Evolutionary conservation across 164 flowering plant species (phyloP).

Genomic region (Saururus chinensis): DNA sequence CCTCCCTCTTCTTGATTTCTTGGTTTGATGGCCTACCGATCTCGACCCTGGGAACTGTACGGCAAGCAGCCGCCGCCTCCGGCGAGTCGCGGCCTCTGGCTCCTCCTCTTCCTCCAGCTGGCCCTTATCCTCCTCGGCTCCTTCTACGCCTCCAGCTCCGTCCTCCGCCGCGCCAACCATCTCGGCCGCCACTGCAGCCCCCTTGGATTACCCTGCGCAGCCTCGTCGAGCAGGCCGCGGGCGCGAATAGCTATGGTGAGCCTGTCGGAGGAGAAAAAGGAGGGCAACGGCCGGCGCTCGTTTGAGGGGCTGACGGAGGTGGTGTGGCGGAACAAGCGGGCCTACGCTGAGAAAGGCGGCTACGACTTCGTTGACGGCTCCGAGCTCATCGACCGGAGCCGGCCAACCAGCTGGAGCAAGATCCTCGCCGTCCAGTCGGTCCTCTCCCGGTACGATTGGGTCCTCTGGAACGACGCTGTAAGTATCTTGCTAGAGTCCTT

Average conservation of each 20-base stretch:
- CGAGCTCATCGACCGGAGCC: constrained; percentile 5
- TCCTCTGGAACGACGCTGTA: constrained; percentile 18
- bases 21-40: constrained; percentile 1
- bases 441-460: constrained; percentile 11
- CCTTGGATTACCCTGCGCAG: neutral
- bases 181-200: constrained; percentile 11
- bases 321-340: constrained; percentile 8
- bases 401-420: constrained; percentile 18
- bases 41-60: constrained; percentile 2
- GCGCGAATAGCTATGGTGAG: constrained; percentile 12
- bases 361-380: constrained; percentile 10
- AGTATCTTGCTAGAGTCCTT: neutral
- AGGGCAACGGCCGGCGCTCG: neutral
- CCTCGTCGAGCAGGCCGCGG: neutral
- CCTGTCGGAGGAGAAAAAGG: constrained; percentile 3
- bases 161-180: constrained; percentile 12
- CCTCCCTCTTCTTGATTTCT: no score
- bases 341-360: constrained; percentile 10
- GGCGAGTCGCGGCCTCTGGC: constrained; percentile 1
- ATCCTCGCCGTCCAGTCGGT: constrained; percentile 10
- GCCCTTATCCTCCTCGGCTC: constrained; percentile 1
- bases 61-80: neutral
- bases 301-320: constrained; percentile 11
- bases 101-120: neutral
- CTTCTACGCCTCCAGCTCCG: constrained; percentile 1